Conservation (phyloP, 2,329 filamentous ascomycete genomes). For the Neurospora sp. region DNA sequence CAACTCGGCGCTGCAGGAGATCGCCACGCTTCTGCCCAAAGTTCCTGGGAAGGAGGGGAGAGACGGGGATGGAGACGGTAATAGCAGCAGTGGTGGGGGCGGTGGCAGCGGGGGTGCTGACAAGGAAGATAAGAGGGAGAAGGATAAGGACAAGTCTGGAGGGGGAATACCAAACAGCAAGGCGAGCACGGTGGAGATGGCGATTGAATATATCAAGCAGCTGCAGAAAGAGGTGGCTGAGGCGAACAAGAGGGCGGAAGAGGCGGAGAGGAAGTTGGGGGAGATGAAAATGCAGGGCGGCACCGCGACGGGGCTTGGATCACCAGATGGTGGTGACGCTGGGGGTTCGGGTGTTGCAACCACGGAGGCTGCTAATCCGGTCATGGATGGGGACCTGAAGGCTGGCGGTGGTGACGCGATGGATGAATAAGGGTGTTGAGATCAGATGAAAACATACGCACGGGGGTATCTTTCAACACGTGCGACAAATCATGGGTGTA, state of each 20-base stretch:
- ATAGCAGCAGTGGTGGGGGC: neutral
- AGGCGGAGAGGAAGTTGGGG: constrained; percentile 51
- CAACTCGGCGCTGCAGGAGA: constrained; percentile 85
- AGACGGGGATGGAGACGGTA: constrained; percentile 24
- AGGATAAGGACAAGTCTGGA: constrained; percentile 29
- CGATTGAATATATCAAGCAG: constrained; percentile 88
- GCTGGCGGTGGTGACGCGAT: neutral
- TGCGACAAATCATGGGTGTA: neutral
- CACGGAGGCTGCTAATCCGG: neutral
- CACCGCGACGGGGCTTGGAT: neutral
- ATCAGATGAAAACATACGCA: neutral
- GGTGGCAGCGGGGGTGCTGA: constrained; percentile 19
- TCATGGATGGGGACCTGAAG: neutral
- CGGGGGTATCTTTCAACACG: neutral
- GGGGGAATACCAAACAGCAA: constrained; percentile 67
- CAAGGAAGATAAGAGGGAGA: constrained; percentile 36
- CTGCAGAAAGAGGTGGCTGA: constrained; percentile 64
- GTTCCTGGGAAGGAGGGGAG: constrained; percentile 27
- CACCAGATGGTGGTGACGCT: neutral
- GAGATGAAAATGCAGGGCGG: neutral
- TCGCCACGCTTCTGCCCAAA: constrained; percentile 70
- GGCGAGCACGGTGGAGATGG: constrained; percentile 93
- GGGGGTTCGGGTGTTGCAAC: neutral
- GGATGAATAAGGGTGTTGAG: neutral
- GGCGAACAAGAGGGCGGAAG: constrained; percentile 52